phyloP scores from a whole-genome alignment of 2,329 filamentous ascomycete genomes.

The Aspergillus intermedius region DNA sequence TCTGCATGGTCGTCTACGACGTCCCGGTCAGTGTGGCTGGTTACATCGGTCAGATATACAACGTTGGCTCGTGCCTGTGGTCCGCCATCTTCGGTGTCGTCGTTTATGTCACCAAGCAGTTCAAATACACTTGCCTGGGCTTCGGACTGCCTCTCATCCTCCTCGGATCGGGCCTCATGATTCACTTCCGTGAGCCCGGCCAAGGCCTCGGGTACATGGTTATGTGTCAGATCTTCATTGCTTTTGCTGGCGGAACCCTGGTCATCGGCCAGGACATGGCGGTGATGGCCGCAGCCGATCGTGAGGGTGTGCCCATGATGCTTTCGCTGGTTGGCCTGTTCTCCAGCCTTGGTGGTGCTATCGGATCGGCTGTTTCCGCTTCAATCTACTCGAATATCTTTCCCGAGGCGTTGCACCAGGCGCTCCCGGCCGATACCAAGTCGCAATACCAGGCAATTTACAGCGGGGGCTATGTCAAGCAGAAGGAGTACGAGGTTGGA shows the following conservation, averaged over 20 bases:
- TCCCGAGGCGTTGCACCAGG: slow-evolving; percentile 37
- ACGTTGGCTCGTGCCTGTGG: slow-evolving; percentile 50
- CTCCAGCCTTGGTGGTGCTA: slow-evolving; percentile 29
- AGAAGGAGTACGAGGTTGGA: slow-evolving; percentile 25
- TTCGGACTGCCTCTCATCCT: slow-evolving; percentile 48
- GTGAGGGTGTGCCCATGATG: slow-evolving; percentile 48
- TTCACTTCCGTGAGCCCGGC: slow-evolving; percentile 48
- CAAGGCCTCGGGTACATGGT: slow-evolving; percentile 46
- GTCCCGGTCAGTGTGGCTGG: slow-evolving; percentile 37
- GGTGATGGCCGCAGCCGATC: slow-evolving; percentile 50
- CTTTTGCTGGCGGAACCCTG: slow-evolving; percentile 49
- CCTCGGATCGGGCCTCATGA: slow-evolving; percentile 50
- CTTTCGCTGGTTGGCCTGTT: slow-evolving; percentile 32
- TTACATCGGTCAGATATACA: slow-evolving; percentile 47
- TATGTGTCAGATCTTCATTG: slow-evolving; percentile 53
- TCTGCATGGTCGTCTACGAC: slow-evolving; percentile 49
- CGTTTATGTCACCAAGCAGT: slow-evolving; percentile 45
- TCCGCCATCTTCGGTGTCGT: slow-evolving; percentile 44
- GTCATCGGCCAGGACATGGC: slow-evolving; percentile 53
- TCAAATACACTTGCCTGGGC: slow-evolving; percentile 48
- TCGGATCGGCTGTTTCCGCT: slow-evolving; percentile 25
- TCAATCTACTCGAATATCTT: slow-evolving; percentile 56
- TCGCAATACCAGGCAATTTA: slow-evolving; percentile 17
- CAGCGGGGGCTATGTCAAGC: slow-evolving; percentile 19
- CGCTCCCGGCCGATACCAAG: slow-evolving; percentile 36